Conservation (phyloP, 139 green algal genomes). For the Desmodesmus armatus region DNA sequence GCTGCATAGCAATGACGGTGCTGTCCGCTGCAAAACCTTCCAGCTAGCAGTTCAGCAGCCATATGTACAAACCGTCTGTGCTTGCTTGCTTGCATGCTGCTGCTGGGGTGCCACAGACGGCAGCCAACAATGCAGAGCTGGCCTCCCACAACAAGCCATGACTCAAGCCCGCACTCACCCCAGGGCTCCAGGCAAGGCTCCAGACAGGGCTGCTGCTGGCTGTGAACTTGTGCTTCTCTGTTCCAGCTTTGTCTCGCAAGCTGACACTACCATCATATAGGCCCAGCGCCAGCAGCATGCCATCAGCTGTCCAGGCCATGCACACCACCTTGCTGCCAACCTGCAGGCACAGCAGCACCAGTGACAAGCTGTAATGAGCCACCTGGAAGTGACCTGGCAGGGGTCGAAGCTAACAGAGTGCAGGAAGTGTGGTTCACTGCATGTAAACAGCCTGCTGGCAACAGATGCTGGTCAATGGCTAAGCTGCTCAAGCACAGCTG, state of each 20-base stretch:
- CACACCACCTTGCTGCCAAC: constrained; percentile 73
- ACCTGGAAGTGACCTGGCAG: background rate
- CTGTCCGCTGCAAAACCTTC: too few relatives aligned
- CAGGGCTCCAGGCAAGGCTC: constrained; percentile 72
- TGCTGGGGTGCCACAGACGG: too few relatives aligned
- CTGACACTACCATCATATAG: constrained; percentile 79
- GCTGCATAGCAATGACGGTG: too few relatives aligned
- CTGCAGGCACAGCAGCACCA: constrained; percentile 34
- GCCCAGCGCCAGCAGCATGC: constrained; percentile 80
- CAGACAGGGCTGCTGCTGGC: constrained; percentile 73
- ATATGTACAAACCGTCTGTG: too few relatives aligned
- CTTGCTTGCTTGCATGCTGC: too few relatives aligned
- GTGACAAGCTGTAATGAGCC: background rate
- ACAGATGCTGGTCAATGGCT: too few relatives aligned
- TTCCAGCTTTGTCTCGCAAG: constrained; percentile 80
- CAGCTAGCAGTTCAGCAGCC: too few relatives aligned
- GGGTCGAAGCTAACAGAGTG: too few relatives aligned
- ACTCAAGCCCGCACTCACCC: constrained; percentile 42
- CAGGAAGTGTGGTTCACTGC: too few relatives aligned
- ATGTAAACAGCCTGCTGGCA: too few relatives aligned
- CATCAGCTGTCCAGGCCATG: constrained; percentile 82
- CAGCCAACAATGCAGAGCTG: too few relatives aligned
- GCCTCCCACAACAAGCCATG: too few relatives aligned
- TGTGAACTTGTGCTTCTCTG: constrained; percentile 76
- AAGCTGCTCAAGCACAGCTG: background rate